Conservation (phyloP, 2,329 filamentous ascomycete genomes). For the Fusarium domesticum region DNA sequence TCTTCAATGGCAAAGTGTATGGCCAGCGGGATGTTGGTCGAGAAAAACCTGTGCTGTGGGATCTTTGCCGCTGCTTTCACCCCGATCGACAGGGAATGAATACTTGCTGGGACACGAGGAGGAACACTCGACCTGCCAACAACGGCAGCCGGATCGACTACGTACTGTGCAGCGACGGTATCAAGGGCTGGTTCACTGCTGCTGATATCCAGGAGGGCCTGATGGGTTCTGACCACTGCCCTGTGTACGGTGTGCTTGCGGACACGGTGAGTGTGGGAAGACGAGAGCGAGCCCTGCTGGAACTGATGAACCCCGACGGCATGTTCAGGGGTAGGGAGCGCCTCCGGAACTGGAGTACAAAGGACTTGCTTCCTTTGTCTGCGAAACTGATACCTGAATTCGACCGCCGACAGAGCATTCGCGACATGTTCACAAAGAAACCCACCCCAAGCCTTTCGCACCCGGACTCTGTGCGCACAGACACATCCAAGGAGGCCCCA, state of each 20-base stretch:
- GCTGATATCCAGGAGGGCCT: conserved; percentile 90
- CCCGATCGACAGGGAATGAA: conserved; percentile 84
- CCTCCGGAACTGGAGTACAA: conserved; percentile 62
- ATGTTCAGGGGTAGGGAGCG: conserved; percentile 68
- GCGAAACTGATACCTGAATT: conserved; percentile 87
- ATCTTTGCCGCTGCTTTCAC: conserved; percentile 80
- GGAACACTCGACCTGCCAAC: conserved; percentile 93
- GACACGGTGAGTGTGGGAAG: conserved; percentile 56
- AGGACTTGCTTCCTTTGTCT: conserved; percentile 69
- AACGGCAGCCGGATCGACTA: conserved; percentile 94
- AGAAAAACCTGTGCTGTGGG: conserved; percentile 72
- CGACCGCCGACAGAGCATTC: conserved; percentile 77
- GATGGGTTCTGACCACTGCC: conserved; percentile 95
- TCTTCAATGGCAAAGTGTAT: conserved; percentile 67
- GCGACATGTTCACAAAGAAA: conserved; percentile 76
- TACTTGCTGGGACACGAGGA: conserved; percentile 93
- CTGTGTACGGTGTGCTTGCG: conserved; percentile 75
- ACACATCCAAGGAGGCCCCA: background rate
- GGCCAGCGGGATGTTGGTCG: conserved; percentile 66
- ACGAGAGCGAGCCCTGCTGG: conserved; percentile 53
- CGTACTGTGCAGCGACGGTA: conserved; percentile 74
- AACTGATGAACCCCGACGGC: conserved; percentile 74
- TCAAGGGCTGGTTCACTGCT: conserved; percentile 75
- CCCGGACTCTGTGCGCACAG: conserved; percentile 5
- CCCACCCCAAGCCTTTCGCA: conserved; percentile 7